Conservation (phyloP, 148 eudicot genomes). For the Suaeda aralocaspica region DNA sequence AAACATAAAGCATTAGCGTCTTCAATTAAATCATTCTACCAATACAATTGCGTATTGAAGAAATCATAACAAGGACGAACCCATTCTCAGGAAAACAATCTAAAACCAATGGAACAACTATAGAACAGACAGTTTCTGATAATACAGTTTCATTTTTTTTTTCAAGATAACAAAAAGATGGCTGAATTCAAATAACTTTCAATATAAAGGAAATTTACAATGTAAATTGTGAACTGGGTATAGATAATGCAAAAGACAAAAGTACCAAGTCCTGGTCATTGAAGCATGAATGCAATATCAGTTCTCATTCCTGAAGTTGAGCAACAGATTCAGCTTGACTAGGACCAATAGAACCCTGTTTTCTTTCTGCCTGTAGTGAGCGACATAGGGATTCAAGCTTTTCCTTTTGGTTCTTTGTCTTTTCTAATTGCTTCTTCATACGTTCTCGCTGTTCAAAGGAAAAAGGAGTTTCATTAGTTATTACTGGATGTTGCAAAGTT, state of each 20-base stretch:
- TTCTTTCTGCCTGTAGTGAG: conserved; percentile 90
- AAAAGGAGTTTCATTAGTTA: conserved; percentile 2
- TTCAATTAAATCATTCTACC: no score
- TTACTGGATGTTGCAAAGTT: neutral
- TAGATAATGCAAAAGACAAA: neutral
- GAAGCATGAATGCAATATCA: neutral
- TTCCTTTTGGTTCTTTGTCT: conserved; percentile 80
- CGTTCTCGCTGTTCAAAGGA: conserved; percentile 66
- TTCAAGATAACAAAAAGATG: neutral
- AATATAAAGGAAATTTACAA: conserved; percentile 18
- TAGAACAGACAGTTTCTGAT: neutral
- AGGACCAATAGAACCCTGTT: conserved; percentile 36
- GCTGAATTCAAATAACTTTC: neutral
- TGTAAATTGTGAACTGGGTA: neutral
- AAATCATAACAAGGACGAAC: no score
- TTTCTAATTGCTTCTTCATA: conserved; percentile 86
- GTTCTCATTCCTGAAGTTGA: conserved; percentile 22
- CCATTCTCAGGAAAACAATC: no score
- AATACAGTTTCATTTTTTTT: neutral
- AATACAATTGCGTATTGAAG: no score
- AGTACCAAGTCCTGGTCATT: neutral
- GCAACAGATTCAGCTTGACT: conserved; percentile 37
- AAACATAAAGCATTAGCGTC: no score
- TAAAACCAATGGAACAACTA: no score
- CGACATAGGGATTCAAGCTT: conserved; percentile 91